Evolutionary conservation across 768 basidiomycete genomes (phyloP).

Genomic region (Rhizopogon rudus): DNA sequence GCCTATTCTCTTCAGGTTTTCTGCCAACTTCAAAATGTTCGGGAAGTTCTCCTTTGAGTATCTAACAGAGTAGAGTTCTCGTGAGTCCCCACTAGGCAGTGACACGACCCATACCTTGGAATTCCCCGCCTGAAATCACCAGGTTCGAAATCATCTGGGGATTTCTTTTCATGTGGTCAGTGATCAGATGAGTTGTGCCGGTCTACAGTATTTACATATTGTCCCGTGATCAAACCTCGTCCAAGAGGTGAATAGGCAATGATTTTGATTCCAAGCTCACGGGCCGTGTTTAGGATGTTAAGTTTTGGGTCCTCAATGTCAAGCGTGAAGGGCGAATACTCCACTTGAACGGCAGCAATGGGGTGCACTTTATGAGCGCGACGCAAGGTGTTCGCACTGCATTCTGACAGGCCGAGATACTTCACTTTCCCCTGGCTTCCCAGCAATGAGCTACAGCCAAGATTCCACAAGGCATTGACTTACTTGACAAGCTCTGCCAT

Average conservation of each 20-base stretch:
- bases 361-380: constrained; percentile 48
- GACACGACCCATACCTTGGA: constrained; percentile 23
- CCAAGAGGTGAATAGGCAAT: constrained; percentile 52
- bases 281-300: constrained; percentile 35
- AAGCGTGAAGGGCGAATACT: constrained; percentile 47
- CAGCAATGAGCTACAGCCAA: constrained; percentile 16
- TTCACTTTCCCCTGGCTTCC: constrained; percentile 41
- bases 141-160: constrained; percentile 26
- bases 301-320: constrained; percentile 42
- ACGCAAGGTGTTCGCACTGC: constrained; percentile 40
- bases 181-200: not conserved
- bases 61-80: constrained; percentile 22
- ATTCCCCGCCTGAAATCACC: constrained; percentile 19
- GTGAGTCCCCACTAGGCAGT: constrained; percentile 21
- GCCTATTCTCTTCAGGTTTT: constrained; percentile 29
- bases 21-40: constrained; percentile 34
- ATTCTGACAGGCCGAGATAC: constrained; percentile 51
- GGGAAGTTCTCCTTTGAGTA: constrained; percentile 41
- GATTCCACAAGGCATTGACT: not conserved
- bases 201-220: constrained; percentile 27
- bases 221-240: constrained; percentile 45
- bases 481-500: constrained; percentile 52
- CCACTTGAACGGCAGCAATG: constrained; percentile 44
- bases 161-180: constrained; percentile 17
- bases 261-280: constrained; percentile 45